Evolutionary conservation across 352 stramenopile species (phyloP).

Genomic region (Phytophthora aleatoria): DNA sequence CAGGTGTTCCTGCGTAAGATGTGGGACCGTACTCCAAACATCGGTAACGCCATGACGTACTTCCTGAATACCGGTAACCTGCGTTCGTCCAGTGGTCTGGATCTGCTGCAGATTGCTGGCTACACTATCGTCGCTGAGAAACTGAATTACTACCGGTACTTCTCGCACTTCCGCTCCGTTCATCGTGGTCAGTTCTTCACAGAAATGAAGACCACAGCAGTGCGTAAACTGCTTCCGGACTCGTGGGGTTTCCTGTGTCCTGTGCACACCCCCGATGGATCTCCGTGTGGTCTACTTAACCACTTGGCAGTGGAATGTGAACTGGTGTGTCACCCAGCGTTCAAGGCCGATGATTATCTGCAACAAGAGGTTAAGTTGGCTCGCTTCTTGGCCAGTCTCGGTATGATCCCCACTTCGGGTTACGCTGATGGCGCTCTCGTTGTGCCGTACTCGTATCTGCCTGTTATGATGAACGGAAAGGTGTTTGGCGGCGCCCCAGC

Average conservation of each 20-base stretch:
- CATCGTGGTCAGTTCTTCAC: slow-evolving; percentile 99
- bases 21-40: slow-evolving; percentile 89
- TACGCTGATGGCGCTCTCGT: slow-evolving; percentile 86
- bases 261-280: slow-evolving; percentile 99
- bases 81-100: slow-evolving; percentile 95
- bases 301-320: slow-evolving; percentile 96
- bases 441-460: slow-evolving; percentile 92
- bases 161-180: slow-evolving; percentile 98
- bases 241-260: slow-evolving; percentile 99
- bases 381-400: slow-evolving; percentile 74
- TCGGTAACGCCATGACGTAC: slow-evolving; percentile 96
- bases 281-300: slow-evolving; percentile 98
- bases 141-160: slow-evolving; percentile 99
- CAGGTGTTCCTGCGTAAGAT: slow-evolving; percentile 94
- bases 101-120: slow-evolving; percentile 97
- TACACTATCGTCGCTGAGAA: slow-evolving; percentile 99
- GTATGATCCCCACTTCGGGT: slow-evolving; percentile 83
- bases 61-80: slow-evolving; percentile 99
- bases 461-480: slow-evolving; percentile 97
- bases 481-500: slow-evolving; percentile 92
- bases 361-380: slow-evolving; percentile 78
- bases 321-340: slow-evolving; percentile 81
- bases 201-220: slow-evolving; percentile 99
- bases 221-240: slow-evolving; percentile 98
- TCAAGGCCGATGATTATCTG: slow-evolving; percentile 73